phyloP scores from a whole-genome alignment of 805 yeast genomes.

The Yarrowia bubula region DNA sequence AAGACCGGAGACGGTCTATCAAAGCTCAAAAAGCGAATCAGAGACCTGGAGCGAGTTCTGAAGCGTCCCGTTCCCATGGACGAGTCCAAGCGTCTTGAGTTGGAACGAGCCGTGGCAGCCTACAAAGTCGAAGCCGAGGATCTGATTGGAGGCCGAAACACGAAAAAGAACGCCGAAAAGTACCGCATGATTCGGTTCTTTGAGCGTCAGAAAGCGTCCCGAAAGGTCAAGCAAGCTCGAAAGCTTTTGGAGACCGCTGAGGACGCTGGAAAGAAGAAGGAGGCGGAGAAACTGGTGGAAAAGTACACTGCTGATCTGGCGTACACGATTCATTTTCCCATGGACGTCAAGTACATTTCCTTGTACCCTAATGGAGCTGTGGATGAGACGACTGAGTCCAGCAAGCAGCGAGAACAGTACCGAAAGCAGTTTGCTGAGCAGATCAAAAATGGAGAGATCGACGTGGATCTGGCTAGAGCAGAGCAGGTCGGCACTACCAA shows the following conservation, averaged over 20 bases:
- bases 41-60: conserved; percentile 78
- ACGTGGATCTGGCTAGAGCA: conserved; percentile 52
- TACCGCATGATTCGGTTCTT: conserved; percentile 94
- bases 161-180: conserved; percentile 58
- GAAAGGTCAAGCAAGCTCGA: conserved; percentile 56
- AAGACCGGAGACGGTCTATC: conserved; percentile 36
- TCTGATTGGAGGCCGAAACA: conserved; percentile 47
- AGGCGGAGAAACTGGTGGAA: conserved; percentile 40
- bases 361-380: conserved; percentile 58
- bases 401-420: conserved; percentile 43
- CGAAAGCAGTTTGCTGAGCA: conserved; percentile 53
- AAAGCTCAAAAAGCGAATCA: conserved; percentile 76
- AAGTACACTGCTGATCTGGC: conserved; percentile 68
- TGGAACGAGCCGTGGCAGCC: conserved; percentile 70
- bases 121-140: conserved; percentile 56
- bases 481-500: conserved; percentile 37
- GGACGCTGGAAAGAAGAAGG: conserved; percentile 33
- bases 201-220: conserved; percentile 79
- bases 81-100: conserved; percentile 45
- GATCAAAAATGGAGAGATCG: conserved; percentile 54
- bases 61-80: conserved; percentile 58
- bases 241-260: conserved; percentile 37
- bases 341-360: conserved; percentile 73
- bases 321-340: conserved; percentile 75
- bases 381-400: conserved; percentile 41